Conservation (phyloP, 805 yeast species). For the Spathaspora boniae region DNA sequence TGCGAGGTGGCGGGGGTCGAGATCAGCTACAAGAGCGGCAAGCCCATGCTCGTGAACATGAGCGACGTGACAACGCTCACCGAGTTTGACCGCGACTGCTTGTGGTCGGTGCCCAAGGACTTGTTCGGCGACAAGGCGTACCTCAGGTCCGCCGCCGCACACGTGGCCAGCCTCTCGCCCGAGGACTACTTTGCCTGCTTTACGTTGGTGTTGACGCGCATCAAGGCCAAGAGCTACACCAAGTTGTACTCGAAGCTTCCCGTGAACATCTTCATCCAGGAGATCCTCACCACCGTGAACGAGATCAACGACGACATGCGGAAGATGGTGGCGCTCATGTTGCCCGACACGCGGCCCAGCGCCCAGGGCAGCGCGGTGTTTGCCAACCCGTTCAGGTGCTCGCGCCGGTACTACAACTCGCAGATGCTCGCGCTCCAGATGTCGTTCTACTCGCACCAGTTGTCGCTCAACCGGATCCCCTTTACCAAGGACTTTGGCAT, state of each 20-base stretch:
- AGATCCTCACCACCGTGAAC: constrained; percentile 9
- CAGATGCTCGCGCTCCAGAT: constrained; percentile 14
- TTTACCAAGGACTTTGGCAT: constrained; percentile 15
- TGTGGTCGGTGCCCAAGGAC: constrained; percentile 13
- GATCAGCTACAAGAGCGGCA: constrained; percentile 27
- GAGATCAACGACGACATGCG: constrained; percentile 19
- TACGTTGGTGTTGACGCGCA: constrained; percentile 15
- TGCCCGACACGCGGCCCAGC: constrained; percentile 19
- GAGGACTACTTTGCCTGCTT: constrained; percentile 14
- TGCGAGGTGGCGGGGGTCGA: constrained; percentile 28
- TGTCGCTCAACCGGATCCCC: constrained; percentile 27
- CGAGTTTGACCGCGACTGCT: constrained; percentile 13
- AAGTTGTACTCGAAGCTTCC: constrained; percentile 19
- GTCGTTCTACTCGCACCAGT: constrained; percentile 22
- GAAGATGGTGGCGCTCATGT: constrained; percentile 15
- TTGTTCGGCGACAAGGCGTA: constrained; percentile 8
- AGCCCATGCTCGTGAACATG: constrained; percentile 21
- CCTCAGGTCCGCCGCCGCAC: constrained; percentile 5
- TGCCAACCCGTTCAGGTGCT: constrained; percentile 3
- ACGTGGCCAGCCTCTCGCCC: constrained; percentile 8
- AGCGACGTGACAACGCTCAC: constrained; percentile 18
- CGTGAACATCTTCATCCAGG: constrained; percentile 12
- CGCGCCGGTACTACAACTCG: constrained; percentile 3
- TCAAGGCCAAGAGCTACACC: constrained; percentile 21
- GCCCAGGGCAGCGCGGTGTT: constrained; percentile 3